Conservation (phyloP, 257 asterid genomes). For the Leptodermis oblonga region DNA sequence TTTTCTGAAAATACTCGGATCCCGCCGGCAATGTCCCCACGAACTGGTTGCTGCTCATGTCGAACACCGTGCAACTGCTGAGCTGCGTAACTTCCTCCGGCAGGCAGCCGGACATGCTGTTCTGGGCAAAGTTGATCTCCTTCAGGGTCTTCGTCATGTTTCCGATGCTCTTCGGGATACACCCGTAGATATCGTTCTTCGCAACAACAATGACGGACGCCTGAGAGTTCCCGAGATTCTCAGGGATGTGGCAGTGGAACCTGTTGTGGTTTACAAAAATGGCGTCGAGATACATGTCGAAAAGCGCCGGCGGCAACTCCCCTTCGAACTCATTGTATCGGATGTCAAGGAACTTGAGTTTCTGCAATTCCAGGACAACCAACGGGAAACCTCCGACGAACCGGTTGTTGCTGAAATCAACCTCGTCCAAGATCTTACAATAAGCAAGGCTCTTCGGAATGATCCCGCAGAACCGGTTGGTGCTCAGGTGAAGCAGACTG, state of each 20-base stretch:
- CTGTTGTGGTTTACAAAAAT: conserved; percentile 63
- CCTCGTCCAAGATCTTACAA: conserved; percentile 46
- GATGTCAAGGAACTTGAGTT: conserved; percentile 63
- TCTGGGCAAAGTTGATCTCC: conserved; percentile 41
- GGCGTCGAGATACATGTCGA: conserved; percentile 45
- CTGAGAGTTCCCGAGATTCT: conserved; percentile 63
- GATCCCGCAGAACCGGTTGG: conserved; percentile 84
- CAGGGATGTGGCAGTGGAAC: conserved; percentile 47
- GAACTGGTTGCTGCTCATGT: conserved; percentile 47
- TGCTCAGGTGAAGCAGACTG: conserved; percentile 67
- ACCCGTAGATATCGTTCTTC: conserved; percentile 51
- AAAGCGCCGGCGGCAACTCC: conserved; percentile 38
- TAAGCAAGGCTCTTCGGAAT: conserved; percentile 48
- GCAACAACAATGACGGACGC: conserved; percentile 64
- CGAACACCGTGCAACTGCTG: conserved; percentile 41
- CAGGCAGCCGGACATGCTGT: conserved; percentile 65
- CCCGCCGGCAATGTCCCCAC: conserved; percentile 55
- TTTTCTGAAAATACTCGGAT: conserved; percentile 39
- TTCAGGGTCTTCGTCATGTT: conserved; percentile 56
- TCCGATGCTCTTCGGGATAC: conserved; percentile 69
- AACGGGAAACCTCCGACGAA: conserved; percentile 76
- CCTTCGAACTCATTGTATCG: conserved; percentile 92
- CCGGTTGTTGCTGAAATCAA: conserved; percentile 87
- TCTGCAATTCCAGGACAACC: conserved; percentile 46
- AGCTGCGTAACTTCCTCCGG: conserved; percentile 63